These are phyloP conservation scores for Paradendryphiella salina DNA, from an alignment of 2,329 filamentous ascomycete species.

Conservation along the genomic window DNA sequence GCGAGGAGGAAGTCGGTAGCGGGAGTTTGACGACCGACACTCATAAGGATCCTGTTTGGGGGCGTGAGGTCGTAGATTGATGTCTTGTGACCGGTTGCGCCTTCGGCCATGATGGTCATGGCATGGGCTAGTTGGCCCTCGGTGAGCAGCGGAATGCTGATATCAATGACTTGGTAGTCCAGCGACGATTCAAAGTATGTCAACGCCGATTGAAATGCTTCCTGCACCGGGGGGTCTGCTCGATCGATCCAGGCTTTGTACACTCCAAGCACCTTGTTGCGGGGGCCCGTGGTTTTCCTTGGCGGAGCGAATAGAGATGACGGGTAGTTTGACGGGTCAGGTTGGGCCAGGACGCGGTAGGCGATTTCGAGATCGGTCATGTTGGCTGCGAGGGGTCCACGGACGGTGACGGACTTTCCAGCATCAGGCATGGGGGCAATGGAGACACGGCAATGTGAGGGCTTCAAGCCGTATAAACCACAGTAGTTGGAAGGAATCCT, in stretches of 20 bases:
- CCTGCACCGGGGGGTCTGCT: slow-evolving; percentile 65
- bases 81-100: slow-evolving; percentile 55
- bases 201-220: slow-evolving; percentile 65
- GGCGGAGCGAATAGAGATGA: slow-evolving; percentile 66
- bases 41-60: slow-evolving; percentile 71
- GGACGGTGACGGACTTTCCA: slow-evolving; percentile 65
- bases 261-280: slow-evolving; percentile 68
- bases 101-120: slow-evolving; percentile 75
- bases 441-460: slow-evolving; percentile 71
- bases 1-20: slow-evolving; percentile 72
- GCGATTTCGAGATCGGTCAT: slow-evolving; percentile 77
- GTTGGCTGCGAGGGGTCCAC: slow-evolving; percentile 75
- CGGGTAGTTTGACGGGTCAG: slow-evolving; percentile 64
- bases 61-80: slow-evolving; percentile 62
- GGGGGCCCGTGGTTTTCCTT: slow-evolving; percentile 49
- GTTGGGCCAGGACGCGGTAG: slow-evolving; percentile 78
- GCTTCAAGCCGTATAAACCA: slow-evolving; percentile 80
- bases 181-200: slow-evolving; percentile 58
- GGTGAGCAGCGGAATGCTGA: slow-evolving; percentile 66
- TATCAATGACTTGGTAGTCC: slow-evolving; percentile 62
- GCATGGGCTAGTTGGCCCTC: slow-evolving; percentile 78
- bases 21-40: slow-evolving; percentile 65
- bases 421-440: slow-evolving; percentile 61
- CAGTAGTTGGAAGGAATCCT: slow-evolving; percentile 76
- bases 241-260: slow-evolving; percentile 70